Conservation (phyloP, 495 filamentous ascomycete species). For the Aspergillus haitiensis region DNA sequence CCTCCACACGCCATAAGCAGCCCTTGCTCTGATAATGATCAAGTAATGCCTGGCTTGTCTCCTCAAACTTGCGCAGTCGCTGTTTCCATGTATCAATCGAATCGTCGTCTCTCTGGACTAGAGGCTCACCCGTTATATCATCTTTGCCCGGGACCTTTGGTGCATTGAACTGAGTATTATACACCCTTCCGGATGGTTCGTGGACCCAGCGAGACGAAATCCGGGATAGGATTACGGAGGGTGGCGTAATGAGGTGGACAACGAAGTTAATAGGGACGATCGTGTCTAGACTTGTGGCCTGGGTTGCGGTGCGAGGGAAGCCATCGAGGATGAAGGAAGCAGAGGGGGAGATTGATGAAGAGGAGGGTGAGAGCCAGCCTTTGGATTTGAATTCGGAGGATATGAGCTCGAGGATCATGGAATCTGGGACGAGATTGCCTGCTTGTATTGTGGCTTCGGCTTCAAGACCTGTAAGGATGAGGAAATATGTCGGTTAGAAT, state of each 20-base stretch:
- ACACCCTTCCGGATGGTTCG: conserved; percentile 84
- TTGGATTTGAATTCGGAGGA: conserved; percentile 77
- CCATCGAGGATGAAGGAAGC: conserved; percentile 95
- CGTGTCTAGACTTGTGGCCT: conserved; percentile 73
- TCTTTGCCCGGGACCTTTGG: conserved; percentile 80
- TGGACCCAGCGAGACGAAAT: conserved; percentile 94
- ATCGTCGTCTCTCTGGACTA: conserved; percentile 83
- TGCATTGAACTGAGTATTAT: conserved; percentile 89
- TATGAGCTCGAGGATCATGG: conserved; percentile 88
- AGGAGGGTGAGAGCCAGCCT: conserved; percentile 66
- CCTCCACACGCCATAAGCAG: conserved; percentile 84
- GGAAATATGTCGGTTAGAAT: conserved; percentile 13
- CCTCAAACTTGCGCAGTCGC: conserved; percentile 78
- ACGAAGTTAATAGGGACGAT: conserved; percentile 91
- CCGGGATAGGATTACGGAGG: conserved; percentile 78
- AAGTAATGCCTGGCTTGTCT: conserved; percentile 79
- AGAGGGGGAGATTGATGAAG: conserved; percentile 63
- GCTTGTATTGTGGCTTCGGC: conserved; percentile 83
- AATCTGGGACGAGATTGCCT: conserved; percentile 82
- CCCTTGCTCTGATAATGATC: conserved; percentile 85
- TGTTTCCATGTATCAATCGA: conserved; percentile 79
- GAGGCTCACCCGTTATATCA: conserved; percentile 84
- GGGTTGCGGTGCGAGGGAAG: conserved; percentile 83
- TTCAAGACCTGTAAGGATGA: conserved; percentile 64
- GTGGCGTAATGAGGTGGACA: conserved; percentile 55